Evolutionary conservation across 2,329 filamentous ascomycete genomes (phyloP), one percentile per base, ranked within the genome.

Genomic region (Fusarium incarnatum): DNA sequence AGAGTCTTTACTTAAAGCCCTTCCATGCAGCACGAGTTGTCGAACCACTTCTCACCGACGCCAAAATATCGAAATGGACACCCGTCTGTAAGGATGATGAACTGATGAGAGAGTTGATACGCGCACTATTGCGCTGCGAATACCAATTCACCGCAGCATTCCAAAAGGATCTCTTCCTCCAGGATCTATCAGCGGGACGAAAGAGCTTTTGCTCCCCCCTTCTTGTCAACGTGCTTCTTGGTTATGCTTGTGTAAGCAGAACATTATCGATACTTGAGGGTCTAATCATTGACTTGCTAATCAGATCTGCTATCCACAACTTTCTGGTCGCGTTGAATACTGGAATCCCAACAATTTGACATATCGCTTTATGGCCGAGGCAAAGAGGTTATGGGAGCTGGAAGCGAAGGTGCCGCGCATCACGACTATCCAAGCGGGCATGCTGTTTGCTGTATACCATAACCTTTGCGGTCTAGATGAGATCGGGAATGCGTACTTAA

Each of bases 101-200:
- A 1, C 71, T 83, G 10, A 78, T 83, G 74, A 73, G 77, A 28
- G 76, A 77, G 12, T 62, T 81, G 0, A 59, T 81, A 2, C 42
- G 25, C 1, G 60, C 69, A 1, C 75, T 76, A 13, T 70, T 81
- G 8, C 76, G 75, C 3, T 78, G 77, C 60, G 80, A 83, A 37
- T 81, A 81, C 34, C 76, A 78, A 5, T 81, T 76, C 67, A 76
- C 77, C 1, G 70, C 78, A 0, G 71, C 72, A 0, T 80, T 83
- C 27, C 80, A 83, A 5, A 82, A 81, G 61, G 79, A 81, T 27
- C 72, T 71, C 2, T 82, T 83, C 30, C 60, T 83, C 0, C 71
- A 81, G n/a, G 81, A 83, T 28, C 78, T 83, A 78, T 73, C 68
- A 13, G 63, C 70, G 0, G 71, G 71, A 2, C 65, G 68, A 1